A percentile compares a stretch with the other conserved stretches of the same genome.
These are phyloP conservation scores for Pythium insidiosum DNA, from an alignment of 352 stramenopile genomes.

Conservation along the genomic window DNA sequence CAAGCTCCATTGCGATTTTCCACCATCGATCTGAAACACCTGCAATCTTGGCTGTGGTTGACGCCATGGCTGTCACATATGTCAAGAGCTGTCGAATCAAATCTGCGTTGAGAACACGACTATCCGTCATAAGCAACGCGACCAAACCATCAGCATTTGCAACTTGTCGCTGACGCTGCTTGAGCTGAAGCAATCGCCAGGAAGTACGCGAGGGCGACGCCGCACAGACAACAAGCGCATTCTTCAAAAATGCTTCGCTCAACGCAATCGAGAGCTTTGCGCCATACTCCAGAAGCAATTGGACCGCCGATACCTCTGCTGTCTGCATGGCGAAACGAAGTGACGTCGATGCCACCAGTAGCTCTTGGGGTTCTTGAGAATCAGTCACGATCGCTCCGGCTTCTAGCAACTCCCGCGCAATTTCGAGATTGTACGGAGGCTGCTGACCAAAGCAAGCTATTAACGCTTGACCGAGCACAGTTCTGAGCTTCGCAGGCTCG, in stretches of 20 bases:
- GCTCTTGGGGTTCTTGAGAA: slow-evolving; percentile 6
- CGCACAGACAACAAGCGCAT: too few relatives aligned
- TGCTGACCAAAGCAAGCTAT: slow-evolving; percentile 27
- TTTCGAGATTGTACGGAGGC: slow-evolving; percentile 27
- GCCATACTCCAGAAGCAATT: slow-evolving; percentile 33
- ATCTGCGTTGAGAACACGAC: slow-evolving; percentile 25
- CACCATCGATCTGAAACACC: slow-evolving; percentile 36
- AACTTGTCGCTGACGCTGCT: too few relatives aligned
- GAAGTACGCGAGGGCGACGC: too few relatives aligned
- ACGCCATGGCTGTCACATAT: slow-evolving; percentile 23
- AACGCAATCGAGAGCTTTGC: slow-evolving; percentile 19
- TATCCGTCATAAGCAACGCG: slow-evolving; percentile 21
- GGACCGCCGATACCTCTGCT: slow-evolving; percentile 24
- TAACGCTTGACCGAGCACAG: slow-evolving; percentile 28
- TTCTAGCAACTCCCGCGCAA: slow-evolving; percentile 28
- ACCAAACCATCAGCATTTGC: too few relatives aligned
- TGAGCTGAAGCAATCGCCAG: too few relatives aligned
- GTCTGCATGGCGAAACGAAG: slow-evolving; percentile 25
- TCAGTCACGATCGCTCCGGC: slow-evolving; percentile 23
- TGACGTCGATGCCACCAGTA: slow-evolving; percentile 14
- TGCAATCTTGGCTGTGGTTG: slow-evolving; percentile 21
- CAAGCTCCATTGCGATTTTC: slow-evolving; percentile 20
- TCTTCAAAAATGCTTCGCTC: slow-evolving; percentile 31
- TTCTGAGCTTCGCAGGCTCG: too few relatives aligned
- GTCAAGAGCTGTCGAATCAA: slow-evolving; percentile 33